phyloP scores from a whole-genome alignment of 805 yeast species.

The Cyberlindnera subsufficiens region DNA sequence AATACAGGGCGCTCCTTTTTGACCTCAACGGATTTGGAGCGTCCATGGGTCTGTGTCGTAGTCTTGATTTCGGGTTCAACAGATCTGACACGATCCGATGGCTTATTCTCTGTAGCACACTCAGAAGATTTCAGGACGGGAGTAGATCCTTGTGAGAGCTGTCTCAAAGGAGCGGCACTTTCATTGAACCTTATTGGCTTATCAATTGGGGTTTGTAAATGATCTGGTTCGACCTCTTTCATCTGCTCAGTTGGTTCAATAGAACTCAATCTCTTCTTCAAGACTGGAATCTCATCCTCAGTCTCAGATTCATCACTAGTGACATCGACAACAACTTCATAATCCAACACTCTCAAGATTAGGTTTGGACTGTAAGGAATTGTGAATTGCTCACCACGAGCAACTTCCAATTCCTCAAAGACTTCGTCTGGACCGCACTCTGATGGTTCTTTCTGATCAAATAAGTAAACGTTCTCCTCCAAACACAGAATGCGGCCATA shows the following conservation, averaged over 20 bases:
- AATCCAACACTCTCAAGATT: conserved; percentile 67
- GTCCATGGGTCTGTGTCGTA: conserved; percentile 3
- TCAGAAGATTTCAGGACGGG: conserved; percentile 9
- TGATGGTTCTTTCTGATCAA: conserved; percentile 6
- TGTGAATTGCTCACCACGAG: conserved; percentile 55
- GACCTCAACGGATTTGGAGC: conserved; percentile 7
- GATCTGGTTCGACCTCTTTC: conserved; percentile 2
- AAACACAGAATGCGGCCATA: conserved; percentile 26
- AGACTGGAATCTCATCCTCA: conserved; percentile 29
- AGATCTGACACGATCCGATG: conserved; percentile 8
- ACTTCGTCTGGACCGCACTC: conserved; percentile 10
- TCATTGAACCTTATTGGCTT: conserved; percentile 3
- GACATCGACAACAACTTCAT: conserved; percentile 46
- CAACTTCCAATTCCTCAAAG: conserved; percentile 40
- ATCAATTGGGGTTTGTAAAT: conserved; percentile 6
- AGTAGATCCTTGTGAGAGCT: conserved; percentile 8
- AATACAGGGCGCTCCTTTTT: conserved; percentile 8
- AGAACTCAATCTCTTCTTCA: conserved; percentile 15
- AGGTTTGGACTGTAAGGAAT: conserved; percentile 61
- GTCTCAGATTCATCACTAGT: conserved; percentile 36
- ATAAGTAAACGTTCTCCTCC: conserved; percentile 21
- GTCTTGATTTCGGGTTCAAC: conserved; percentile 4
- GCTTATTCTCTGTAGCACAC: background rate
- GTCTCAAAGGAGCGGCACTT: conserved; percentile 7
- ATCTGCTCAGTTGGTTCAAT: conserved; percentile 13